Percentiles rank a stretch among this genome's conserved stretches.
These are phyloP conservation scores for Helicocarpus griseus DNA, from an alignment of 2,329 filamentous ascomycete genomes.

Conservation along the genomic window DNA sequence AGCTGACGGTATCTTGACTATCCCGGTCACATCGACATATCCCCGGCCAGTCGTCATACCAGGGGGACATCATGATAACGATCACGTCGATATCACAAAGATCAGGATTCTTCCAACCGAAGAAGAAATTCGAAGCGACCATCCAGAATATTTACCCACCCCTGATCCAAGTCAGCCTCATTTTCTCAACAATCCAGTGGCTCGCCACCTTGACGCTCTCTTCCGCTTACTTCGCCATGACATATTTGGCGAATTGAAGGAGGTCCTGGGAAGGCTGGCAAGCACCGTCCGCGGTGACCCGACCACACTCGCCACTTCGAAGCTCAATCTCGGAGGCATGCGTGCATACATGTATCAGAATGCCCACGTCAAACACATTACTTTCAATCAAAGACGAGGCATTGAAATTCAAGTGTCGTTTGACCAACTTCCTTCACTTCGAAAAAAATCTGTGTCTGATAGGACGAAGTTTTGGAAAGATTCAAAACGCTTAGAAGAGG, in stretches of 20 bases:
- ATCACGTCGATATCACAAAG: constrained; percentile 12
- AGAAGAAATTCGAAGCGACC: constrained; percentile 13
- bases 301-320: too few species aligned
- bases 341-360: constrained; percentile 13
- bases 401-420: constrained; percentile 14
- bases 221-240: constrained; percentile 17
- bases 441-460: neutral
- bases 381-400: constrained; percentile 12
- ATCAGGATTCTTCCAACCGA: constrained; percentile 17
- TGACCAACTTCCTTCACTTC: neutral
- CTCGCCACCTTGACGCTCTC: constrained; percentile 7
- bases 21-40: too few species aligned
- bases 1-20: too few species aligned
- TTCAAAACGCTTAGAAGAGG: neutral
- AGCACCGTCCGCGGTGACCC: constrained; percentile 10
- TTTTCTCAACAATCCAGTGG: constrained; percentile 7
- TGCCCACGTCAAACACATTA: constrained; percentile 11
- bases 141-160: constrained; percentile 13
- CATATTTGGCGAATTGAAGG: constrained; percentile 9
- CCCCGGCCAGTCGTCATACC: too few species aligned
- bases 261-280: too few species aligned
- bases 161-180: too few species aligned
- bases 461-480: neutral
- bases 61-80: constrained; percentile 17
- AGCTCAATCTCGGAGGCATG: too few species aligned